These are phyloP conservation scores for Gymnopilus dilepis DNA, from an alignment of 768 basidiomycete genomes.

Conservation along the genomic window DNA sequence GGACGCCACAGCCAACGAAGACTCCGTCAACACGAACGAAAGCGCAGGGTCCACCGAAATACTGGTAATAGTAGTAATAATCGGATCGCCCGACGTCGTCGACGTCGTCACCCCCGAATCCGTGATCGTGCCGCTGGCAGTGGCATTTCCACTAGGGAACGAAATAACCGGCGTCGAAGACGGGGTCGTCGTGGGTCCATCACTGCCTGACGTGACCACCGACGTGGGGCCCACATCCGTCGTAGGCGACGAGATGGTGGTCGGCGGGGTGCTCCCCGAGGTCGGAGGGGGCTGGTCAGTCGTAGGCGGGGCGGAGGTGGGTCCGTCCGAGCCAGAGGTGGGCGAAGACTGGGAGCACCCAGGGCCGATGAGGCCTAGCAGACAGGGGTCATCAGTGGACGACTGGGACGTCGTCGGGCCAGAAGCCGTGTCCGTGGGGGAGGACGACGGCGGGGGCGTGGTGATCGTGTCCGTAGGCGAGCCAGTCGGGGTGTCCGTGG, in stretches of 20 bases:
- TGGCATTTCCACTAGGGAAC: slow-evolving; percentile 25
- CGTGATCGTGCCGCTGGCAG: slow-evolving; percentile 10
- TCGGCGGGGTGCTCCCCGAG: too few relatives aligned
- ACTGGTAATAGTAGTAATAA: slow-evolving; percentile 23
- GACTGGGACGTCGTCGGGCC: too few relatives aligned
- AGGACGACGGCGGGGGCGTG: neutral
- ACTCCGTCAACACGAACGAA: slow-evolving; percentile 49
- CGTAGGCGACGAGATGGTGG: neutral
- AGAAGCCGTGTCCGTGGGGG: neutral
- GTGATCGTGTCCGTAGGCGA: neutral
- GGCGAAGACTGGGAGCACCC: too few relatives aligned
- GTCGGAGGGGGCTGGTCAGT: neutral
- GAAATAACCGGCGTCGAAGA: slow-evolving; percentile 17
- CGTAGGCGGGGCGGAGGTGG: neutral
- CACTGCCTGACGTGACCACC: neutral
- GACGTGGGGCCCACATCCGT: neutral
- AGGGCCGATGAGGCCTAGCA: too few relatives aligned
- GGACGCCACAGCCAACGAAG: slow-evolving; percentile 45
- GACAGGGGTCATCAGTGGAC: too few relatives aligned
- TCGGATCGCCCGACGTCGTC: neutral
- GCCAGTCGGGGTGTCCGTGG: slow-evolving; percentile 1
- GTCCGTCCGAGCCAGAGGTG: slow-evolving; percentile 5
- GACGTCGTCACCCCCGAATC: neutral
- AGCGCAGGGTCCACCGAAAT: slow-evolving; percentile 45
- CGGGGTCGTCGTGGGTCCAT: slow-evolving; percentile 8